Percentiles rank a stretch among this genome's conserved stretches.
phyloP scores from a whole-genome alignment of 495 filamentous ascomycete species.

The Podospora tetraspora region DNA sequence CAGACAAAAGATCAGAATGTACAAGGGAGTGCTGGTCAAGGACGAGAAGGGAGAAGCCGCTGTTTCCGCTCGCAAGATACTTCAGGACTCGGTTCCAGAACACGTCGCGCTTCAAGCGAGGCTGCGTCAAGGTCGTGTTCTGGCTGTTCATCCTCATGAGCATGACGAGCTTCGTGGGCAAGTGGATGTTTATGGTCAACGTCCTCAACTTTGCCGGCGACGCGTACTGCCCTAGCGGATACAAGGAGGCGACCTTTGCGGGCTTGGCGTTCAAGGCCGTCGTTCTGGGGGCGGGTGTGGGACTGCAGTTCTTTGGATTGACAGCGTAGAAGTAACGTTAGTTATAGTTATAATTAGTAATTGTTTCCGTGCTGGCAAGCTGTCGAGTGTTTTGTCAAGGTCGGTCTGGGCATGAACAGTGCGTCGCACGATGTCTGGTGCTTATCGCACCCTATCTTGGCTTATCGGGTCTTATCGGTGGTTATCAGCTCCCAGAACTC shows the following conservation, averaged over 20 bases:
- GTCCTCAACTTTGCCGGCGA: slow-evolving; percentile 7
- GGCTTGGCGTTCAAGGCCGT: slow-evolving; percentile 6
- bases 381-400: neutral
- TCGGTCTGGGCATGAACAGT: too few relatives aligned
- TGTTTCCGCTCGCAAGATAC: slow-evolving; percentile 4
- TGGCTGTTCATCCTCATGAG: slow-evolving; percentile 9
- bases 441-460: too few relatives aligned
- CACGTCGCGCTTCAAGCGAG: slow-evolving; percentile 8
- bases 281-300: neutral
- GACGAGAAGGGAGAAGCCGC: neutral
- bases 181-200: slow-evolving; percentile 13
- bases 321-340: slow-evolving; percentile 7
- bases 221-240: slow-evolving; percentile 5
- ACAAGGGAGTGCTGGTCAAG: neutral
- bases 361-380: neutral
- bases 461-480: neutral
- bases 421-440: too few relatives aligned
- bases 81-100: slow-evolving; percentile 3
- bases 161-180: slow-evolving; percentile 7
- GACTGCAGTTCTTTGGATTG: slow-evolving; percentile 1
- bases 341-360: too few relatives aligned
- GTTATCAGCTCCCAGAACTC: neutral
- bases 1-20: neutral
- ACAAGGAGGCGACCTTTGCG: slow-evolving; percentile 9
- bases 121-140: slow-evolving; percentile 5